phyloP scores from a whole-genome alignment of 306 rosid species.

The Castanea mollissima region DNA sequence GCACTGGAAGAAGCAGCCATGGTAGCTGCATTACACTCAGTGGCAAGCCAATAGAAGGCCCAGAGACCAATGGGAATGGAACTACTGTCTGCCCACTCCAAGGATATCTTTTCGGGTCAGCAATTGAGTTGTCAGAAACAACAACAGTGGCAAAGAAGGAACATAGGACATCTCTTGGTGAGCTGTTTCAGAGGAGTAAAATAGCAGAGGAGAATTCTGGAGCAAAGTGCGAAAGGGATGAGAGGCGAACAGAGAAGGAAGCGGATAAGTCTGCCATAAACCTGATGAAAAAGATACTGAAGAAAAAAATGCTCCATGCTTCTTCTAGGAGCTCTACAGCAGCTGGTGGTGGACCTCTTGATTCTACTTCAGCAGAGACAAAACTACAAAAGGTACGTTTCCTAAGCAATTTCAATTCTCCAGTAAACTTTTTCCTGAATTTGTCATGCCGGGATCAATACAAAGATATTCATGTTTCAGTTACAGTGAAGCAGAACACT shows the following conservation, averaged over 20 bases:
- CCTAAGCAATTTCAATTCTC: background rate
- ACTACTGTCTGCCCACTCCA: slow-evolving; percentile 73
- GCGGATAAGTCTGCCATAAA: slow-evolving; percentile 65
- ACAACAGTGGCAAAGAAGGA: slow-evolving; percentile 66
- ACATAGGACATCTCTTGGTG: slow-evolving; percentile 78
- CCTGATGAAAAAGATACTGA: slow-evolving; percentile 65
- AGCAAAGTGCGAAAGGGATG: slow-evolving; percentile 49
- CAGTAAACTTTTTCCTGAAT: background rate
- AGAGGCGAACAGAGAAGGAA: slow-evolving; percentile 53
- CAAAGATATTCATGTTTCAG: background rate
- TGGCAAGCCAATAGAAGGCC: slow-evolving; percentile 67
- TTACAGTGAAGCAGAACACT: too few relatives aligned
- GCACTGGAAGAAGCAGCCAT: slow-evolving; percentile 86
- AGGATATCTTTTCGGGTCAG: slow-evolving; percentile 79
- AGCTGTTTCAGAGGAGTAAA: slow-evolving; percentile 73
- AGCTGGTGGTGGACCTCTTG: slow-evolving; percentile 36
- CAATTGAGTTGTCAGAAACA: slow-evolving; percentile 66
- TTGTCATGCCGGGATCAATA: background rate
- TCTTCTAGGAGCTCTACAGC: slow-evolving; percentile 49
- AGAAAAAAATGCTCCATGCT: slow-evolving; percentile 61
- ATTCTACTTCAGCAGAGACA: slow-evolving; percentile 63
- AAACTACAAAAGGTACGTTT: slow-evolving; percentile 70
- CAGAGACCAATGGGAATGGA: slow-evolving; percentile 48
- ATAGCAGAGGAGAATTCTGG: slow-evolving; percentile 56
- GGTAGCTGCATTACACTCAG: slow-evolving; percentile 75